phyloP scores from a whole-genome alignment of 2,329 filamentous ascomycete genomes.

The Pseudopyrenochaeta lycopersici region DNA sequence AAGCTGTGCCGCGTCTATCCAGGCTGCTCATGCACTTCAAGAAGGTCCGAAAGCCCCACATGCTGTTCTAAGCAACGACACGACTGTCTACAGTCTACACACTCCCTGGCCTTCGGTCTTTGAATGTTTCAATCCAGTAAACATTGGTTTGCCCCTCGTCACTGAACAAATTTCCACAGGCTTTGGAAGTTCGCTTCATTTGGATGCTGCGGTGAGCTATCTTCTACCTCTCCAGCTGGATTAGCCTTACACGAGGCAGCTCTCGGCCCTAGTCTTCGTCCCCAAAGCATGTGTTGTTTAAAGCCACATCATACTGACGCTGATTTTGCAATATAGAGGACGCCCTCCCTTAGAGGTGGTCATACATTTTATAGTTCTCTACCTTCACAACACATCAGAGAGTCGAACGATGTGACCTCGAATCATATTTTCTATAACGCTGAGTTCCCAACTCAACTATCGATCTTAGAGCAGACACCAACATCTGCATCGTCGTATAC shows the following conservation, averaged over 20 bases:
- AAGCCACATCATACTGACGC: not conserved
- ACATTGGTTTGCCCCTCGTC: not conserved
- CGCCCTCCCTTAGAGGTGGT: not conserved
- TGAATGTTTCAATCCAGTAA: not conserved
- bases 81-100: not conserved
- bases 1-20: not conserved
- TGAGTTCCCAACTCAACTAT: not conserved
- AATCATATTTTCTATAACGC: too few species aligned
- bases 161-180: not conserved
- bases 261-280: not conserved
- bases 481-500: not conserved
- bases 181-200: constrained; percentile 7
- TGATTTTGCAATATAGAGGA: not conserved
- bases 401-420: too few species aligned
- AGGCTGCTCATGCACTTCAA: not conserved
- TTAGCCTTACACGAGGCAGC: not conserved
- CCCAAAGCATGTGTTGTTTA: not conserved
- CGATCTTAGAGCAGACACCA: not conserved
- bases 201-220: constrained; percentile 21
- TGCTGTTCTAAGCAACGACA: not conserved
- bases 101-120: not conserved
- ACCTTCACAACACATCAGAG: not conserved
- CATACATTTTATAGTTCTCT: not conserved
- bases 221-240: constrained; percentile 7
- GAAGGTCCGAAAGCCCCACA: not conserved